Percentiles rank a stretch among this genome's conserved stretches.
These are phyloP conservation scores for Volvox africanus DNA, from an alignment of 139 green algal genomes.

Conservation along the genomic window DNA sequence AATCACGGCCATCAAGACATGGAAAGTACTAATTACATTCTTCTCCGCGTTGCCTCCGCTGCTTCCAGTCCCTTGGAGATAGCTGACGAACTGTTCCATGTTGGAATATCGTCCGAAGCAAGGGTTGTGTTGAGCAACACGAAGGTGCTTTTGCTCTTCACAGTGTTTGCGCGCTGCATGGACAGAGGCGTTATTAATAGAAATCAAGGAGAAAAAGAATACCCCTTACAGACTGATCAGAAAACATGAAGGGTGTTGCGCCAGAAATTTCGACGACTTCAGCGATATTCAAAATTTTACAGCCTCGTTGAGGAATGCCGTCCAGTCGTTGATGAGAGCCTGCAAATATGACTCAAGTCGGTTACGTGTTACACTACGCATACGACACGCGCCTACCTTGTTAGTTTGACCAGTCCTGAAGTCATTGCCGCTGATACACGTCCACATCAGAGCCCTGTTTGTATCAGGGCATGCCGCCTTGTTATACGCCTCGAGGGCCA, in stretches of 20 bases:
- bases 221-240: no score
- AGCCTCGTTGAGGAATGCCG: not conserved
- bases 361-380: no score
- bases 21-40: not conserved
- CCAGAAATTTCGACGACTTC: not conserved
- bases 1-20: not conserved
- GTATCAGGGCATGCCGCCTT: not conserved
- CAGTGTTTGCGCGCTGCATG: conserved; percentile 15
- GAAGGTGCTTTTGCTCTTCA: conserved; percentile 28
- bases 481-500: not conserved
- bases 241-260: not conserved
- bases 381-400: not conserved
- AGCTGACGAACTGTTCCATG: conserved; percentile 10
- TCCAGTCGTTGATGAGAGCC: conserved; percentile 1
- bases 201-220: not conserved
- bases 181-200: not conserved
- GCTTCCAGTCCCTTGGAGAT: not conserved
- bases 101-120: conserved; percentile 17
- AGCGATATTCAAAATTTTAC: conserved; percentile 38
- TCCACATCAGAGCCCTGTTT: not conserved
- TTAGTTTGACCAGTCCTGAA: not conserved
- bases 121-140: conserved; percentile 21
- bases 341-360: not conserved
- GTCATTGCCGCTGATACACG: conserved; percentile 35
- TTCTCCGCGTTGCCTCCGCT: not conserved